Evolutionary conservation across 148 eudicot genomes (phyloP), one percentile per base, ranked within the genome.

Genomic region (Cornus kousa): DNA sequence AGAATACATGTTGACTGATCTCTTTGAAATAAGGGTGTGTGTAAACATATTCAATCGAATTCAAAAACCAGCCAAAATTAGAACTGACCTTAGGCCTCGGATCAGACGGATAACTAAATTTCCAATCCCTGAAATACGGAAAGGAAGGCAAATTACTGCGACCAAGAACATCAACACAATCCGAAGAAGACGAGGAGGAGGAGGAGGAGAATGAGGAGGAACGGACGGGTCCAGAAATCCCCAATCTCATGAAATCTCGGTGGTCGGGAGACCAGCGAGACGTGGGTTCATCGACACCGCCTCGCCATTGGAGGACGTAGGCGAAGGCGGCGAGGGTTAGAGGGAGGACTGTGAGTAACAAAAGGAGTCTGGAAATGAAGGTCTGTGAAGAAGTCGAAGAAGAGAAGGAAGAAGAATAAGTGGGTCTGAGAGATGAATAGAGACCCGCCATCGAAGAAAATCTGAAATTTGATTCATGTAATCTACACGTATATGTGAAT

Each of bases 271-370:
- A 69, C 83, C 81, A 88, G 0, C 85, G 85, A 74, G 86, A 67
- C 14, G 77, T 43, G 14, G 89, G 85, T 73, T 87, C 84, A 55
- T 77, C 65, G 68, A 77, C 23, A 10, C 84, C 89, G 55, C 88
- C 91, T 0, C 85, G 88, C 89, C 91, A 91, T 81, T 87, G 93
- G 55, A 91, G 91, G 59, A 87, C 77, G 79, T 90, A 91, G 19
- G 93, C 87, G 33, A 91, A 84, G 67, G 81, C 48, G 11, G 93
- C 88, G 31, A 91, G 86, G 10, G 75, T 79, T 23, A 90, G 74
- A 17, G 90, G 87, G 22, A 90, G 67, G 9, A 89, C n/a, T 57
- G 88, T 83, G 62, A 91, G 88, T 43, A 87, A 68, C 14, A 86
- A 80, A 4, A 89, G 59, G 9, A 91, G 82, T 74, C 74, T 76